Evolutionary conservation across 2,329 filamentous ascomycete genomes (phyloP).

Genomic region (Dactylellina drechsleri): DNA sequence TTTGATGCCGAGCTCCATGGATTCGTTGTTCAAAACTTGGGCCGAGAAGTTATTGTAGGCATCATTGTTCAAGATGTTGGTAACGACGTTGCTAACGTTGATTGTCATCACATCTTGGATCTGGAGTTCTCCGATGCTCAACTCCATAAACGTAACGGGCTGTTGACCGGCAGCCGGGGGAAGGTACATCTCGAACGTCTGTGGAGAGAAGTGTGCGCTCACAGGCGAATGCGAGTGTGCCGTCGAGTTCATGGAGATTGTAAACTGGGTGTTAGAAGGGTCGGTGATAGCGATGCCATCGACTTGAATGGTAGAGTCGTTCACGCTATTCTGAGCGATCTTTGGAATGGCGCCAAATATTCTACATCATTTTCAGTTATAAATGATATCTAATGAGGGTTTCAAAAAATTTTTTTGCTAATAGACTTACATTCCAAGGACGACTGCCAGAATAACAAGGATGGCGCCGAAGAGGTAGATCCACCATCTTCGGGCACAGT

Average conservation of each 20-base stretch:
- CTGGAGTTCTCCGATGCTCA: slow-evolving; percentile 68
- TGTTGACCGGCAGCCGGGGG: slow-evolving; percentile 63
- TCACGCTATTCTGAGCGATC: slow-evolving; percentile 69
- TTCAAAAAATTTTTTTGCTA: background rate
- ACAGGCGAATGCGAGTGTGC: slow-evolving; percentile 67
- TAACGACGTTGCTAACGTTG: slow-evolving; percentile 66
- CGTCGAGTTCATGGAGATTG: slow-evolving; percentile 69
- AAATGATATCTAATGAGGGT: background rate
- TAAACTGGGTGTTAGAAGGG: slow-evolving; percentile 64
- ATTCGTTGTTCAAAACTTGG: slow-evolving; percentile 67
- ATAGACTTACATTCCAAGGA: slow-evolving; percentile 69
- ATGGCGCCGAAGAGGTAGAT: slow-evolving; percentile 67
- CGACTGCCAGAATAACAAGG: slow-evolving; percentile 67
- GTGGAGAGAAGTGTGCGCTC: slow-evolving; percentile 58
- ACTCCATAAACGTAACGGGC: slow-evolving; percentile 66
- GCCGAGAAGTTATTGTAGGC: slow-evolving; percentile 69
- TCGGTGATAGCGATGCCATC: slow-evolving; percentile 67
- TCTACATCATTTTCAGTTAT: slow-evolving; percentile 60
- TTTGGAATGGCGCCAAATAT: slow-evolving; percentile 69
- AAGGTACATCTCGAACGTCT: slow-evolving; percentile 67
- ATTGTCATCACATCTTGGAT: slow-evolving; percentile 66
- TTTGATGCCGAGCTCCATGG: slow-evolving; percentile 66
- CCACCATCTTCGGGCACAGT: slow-evolving; percentile 72
- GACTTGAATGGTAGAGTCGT: slow-evolving; percentile 67
- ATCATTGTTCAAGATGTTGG: slow-evolving; percentile 63